Evolutionary conservation across 2,329 filamentous ascomycete species (phyloP).

Genomic region (Apiospora aurea): DNA sequence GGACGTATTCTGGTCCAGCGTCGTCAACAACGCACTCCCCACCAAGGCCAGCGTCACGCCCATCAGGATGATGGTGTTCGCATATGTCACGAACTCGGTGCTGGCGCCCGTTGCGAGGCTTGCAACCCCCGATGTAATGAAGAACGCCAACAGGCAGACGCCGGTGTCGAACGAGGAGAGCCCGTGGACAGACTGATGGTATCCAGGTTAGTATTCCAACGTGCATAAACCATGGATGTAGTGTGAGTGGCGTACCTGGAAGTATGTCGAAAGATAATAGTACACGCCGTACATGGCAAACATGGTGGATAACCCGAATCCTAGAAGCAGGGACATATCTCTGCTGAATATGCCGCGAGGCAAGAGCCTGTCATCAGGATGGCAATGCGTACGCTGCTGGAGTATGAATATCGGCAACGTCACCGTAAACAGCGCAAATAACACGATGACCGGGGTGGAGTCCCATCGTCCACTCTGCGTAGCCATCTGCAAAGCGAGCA

Average conservation of each 20-base stretch:
- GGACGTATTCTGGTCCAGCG: constrained; percentile 24
- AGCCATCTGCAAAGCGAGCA: constrained; percentile 26
- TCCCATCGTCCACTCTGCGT: constrained; percentile 24
- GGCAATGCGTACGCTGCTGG: constrained; percentile 23
- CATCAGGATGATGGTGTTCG: constrained; percentile 26
- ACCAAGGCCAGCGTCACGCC: constrained; percentile 23
- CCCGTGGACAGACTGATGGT: constrained; percentile 23
- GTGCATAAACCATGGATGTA: not conserved
- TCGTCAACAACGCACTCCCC: constrained; percentile 25
- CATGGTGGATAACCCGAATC: constrained; percentile 27
- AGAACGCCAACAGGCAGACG: constrained; percentile 25
- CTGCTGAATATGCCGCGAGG: constrained; percentile 23
- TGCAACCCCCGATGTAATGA: constrained; percentile 25
- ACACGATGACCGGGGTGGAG: constrained; percentile 14
- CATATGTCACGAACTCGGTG: constrained; percentile 25
- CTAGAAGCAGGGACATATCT: constrained; percentile 26
- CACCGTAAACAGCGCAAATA: constrained; percentile 5
- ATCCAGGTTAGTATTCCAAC: not conserved
- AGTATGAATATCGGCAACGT: constrained; percentile 24
- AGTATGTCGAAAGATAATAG: constrained; percentile 28
- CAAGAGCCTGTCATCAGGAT: constrained; percentile 24
- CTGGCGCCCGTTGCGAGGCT: constrained; percentile 25
- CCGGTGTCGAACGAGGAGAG: constrained; percentile 27
- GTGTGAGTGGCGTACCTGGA: constrained; percentile 20
- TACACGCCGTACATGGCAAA: constrained; percentile 29